A percentile compares a stretch with the other conserved stretches of the same genome.
Evolutionary conservation across 2,329 filamentous ascomycete species (phyloP).

Genomic region (Herpotrichia juniperi): DNA sequence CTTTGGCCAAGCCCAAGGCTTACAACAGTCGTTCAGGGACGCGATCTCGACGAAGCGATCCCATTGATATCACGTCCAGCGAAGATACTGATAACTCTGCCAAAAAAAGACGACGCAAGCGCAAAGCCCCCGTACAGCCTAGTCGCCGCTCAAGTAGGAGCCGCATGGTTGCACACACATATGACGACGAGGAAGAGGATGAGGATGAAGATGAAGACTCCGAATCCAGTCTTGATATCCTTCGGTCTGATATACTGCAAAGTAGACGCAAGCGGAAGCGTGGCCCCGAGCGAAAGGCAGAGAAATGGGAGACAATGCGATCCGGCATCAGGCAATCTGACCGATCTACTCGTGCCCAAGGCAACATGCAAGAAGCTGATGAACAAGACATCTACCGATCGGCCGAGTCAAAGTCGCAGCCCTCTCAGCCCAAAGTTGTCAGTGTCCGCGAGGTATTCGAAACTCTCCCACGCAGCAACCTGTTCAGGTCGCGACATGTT

Average conservation of each 20-base stretch:
- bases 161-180: slow-evolving; percentile 12
- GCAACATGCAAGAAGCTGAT: slow-evolving; percentile 60
- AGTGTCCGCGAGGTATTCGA: slow-evolving; percentile 76
- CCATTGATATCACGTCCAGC: slow-evolving; percentile 22
- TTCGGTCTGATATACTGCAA: slow-evolving; percentile 50
- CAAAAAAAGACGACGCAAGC: slow-evolving; percentile 21
- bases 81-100: slow-evolving; percentile 23
- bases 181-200: slow-evolving; percentile 30
- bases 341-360: slow-evolving; percentile 52
- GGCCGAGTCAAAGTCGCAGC: too few relatives aligned
- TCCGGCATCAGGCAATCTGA: slow-evolving; percentile 50
- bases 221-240: slow-evolving; percentile 37
- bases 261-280: slow-evolving; percentile 47
- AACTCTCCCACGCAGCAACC: slow-evolving; percentile 62
- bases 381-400: slow-evolving; percentile 65
- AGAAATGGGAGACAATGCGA: slow-evolving; percentile 23
- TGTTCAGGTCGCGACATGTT: slow-evolving; percentile 74
- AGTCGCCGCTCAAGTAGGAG: slow-evolving; percentile 37
- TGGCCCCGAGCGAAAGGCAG: slow-evolving; percentile 5
- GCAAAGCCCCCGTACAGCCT: slow-evolving; percentile 25
- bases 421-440: slow-evolving; percentile 63
- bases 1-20: slow-evolving; percentile 9
- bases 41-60: slow-evolving; percentile 18
- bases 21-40: slow-evolving; percentile 20
- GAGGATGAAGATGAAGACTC: slow-evolving; percentile 29